Evolutionary conservation across 371 early-diverging fungal genomes (phyloP), one percentile per base, ranked within the genome.

Genomic region (Thermomucor indicae-seudaticae): DNA sequence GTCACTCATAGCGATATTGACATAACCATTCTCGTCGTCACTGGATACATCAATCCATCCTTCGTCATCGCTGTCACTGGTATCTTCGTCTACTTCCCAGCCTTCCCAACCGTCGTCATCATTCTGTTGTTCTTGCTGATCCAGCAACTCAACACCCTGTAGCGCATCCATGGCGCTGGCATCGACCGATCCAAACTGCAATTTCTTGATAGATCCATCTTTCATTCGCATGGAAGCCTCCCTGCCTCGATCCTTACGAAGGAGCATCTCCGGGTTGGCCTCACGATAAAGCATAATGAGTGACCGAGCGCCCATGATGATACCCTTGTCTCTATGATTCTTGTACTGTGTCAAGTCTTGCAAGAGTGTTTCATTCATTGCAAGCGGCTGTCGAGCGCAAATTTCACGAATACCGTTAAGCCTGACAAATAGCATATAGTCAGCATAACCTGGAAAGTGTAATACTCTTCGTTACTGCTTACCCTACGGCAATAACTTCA

Each of bases 361-460:
- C 43, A 97, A 67, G 43, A 97, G 68, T 1, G 88, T 87, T 20
- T 85, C 82, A 25, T 90, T 80, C 74, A 97, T 93, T 11, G 95
- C 93, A 42, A 97, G 65, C 5, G 98, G 96, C 49, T 88, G 86
- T 17, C 98, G 85, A 2, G 76, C 55, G 59, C 90, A 90, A n/a
- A 97, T 85, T 56, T 96, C 96, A 50, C 98, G 89, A 40, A 97
- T 81, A 40, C 89, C 85, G 67, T 97, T 97, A 47, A 97, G 70
- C 46, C 90, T 55, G 51, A 39, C 6, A 0, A 38, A n/a, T 0
- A 0, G 6, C n/a, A n/a, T 19, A 46, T 22, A 3, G 23, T 14
- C 11, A 37, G 32, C 11, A 24, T 2, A 10, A 53, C 16, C 27
- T 17, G 19, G 7, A 22, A 7, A 8, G 17, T 20, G 25, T 17